Evolutionary conservation across 768 basidiomycete species (phyloP).

Genomic region (Zangia roseola): DNA sequence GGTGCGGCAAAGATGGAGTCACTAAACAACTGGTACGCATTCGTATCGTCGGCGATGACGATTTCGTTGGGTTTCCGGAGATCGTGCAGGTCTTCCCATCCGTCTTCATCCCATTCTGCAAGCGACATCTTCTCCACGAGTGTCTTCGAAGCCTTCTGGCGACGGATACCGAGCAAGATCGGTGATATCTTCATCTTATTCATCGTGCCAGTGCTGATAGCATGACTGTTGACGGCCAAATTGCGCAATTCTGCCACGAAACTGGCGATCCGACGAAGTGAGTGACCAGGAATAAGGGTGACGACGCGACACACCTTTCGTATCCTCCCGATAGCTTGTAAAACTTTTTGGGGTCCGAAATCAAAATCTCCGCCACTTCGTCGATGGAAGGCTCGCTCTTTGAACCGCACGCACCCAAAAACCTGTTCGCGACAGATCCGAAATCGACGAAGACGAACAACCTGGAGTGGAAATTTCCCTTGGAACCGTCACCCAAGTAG

Average conservation of each 20-base stretch:
- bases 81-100: conserved; percentile 72
- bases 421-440: conserved; percentile 75
- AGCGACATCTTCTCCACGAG: conserved; percentile 23
- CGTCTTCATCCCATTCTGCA: too few species aligned
- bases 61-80: conserved; percentile 68
- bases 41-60: conserved; percentile 84
- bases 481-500: conserved; percentile 56
- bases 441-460: conserved; percentile 90
- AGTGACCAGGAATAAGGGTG: background rate
- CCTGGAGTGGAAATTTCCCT: conserved; percentile 68
- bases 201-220: conserved; percentile 47
- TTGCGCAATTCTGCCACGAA: conserved; percentile 82
- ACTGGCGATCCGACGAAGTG: conserved; percentile 38
- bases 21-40: conserved; percentile 75
- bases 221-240: conserved; percentile 70
- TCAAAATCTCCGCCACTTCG: conserved; percentile 69
- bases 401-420: conserved; percentile 85
- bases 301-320: conserved; percentile 49
- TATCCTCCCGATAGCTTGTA: conserved; percentile 69
- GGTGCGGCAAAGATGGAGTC: conserved; percentile 75
- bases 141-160: conserved; percentile 39
- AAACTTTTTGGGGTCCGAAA: conserved; percentile 69
- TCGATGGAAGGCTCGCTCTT: conserved; percentile 84
- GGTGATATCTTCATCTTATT: conserved; percentile 66
- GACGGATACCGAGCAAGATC: conserved; percentile 73